Conservation (phyloP, 805 yeast genomes). For the Candida pini region DNA sequence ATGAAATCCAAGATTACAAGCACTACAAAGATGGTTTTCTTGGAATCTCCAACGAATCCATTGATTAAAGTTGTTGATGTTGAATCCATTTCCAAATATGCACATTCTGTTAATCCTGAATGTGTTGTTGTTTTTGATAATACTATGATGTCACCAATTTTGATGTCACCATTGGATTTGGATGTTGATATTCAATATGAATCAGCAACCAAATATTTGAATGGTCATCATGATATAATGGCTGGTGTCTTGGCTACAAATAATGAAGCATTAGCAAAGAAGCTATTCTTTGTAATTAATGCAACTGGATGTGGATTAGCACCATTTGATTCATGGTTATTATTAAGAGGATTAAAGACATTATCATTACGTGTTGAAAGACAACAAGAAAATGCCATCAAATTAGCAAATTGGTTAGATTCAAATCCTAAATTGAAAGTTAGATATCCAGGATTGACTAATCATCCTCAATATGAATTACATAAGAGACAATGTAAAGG, state of each 20-base stretch:
- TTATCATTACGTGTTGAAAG: slow-evolving; percentile 79
- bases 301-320: slow-evolving; percentile 88
- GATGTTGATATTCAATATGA: slow-evolving; percentile 92
- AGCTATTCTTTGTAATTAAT: slow-evolving; percentile 71
- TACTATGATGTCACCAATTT: slow-evolving; percentile 93
- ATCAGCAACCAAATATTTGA: slow-evolving; percentile 85
- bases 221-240: slow-evolving; percentile 96
- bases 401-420: slow-evolving; percentile 69
- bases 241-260: slow-evolving; percentile 85
- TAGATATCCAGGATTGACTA: slow-evolving; percentile 77
- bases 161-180: slow-evolving; percentile 77
- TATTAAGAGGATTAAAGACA: slow-evolving; percentile 84
- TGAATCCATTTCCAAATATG: slow-evolving; percentile 55
- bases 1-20: slow-evolving; percentile 51
- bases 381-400: slow-evolving; percentile 77
- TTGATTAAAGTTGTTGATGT: slow-evolving; percentile 83
- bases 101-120: slow-evolving; percentile 63
- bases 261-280: slow-evolving; percentile 56
- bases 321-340: slow-evolving; percentile 90
- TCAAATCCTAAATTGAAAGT: slow-evolving; percentile 67
- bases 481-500: slow-evolving; percentile 77
- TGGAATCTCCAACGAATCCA: slow-evolving; percentile 94
- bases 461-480: slow-evolving; percentile 76
- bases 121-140: slow-evolving; percentile 82
- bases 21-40: slow-evolving; percentile 69